Conservation (phyloP, 768 basidiomycete species). For the Tricholoma sp. region DNA sequence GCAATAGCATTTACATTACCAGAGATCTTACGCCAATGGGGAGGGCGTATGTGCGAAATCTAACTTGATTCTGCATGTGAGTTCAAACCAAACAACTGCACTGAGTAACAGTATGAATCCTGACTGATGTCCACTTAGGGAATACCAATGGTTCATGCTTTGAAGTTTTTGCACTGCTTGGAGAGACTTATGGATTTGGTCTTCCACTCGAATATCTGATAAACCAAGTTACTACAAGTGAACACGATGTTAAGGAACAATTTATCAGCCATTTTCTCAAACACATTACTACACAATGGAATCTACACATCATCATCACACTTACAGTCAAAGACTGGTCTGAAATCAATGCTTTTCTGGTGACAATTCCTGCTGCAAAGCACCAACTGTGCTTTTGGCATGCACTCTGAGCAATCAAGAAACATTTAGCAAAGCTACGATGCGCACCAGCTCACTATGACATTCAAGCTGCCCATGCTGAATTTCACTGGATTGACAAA, state of each 20-base stretch:
- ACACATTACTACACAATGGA: neutral
- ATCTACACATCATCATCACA: constrained; percentile 9
- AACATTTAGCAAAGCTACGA: neutral
- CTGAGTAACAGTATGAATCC: no score
- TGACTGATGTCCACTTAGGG: neutral
- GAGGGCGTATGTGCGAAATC: constrained; percentile 17
- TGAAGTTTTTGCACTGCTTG: neutral
- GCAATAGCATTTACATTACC: constrained; percentile 23
- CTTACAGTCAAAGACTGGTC: constrained; percentile 25
- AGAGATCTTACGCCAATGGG: constrained; percentile 16
- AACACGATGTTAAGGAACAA: neutral
- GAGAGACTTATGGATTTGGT: neutral
- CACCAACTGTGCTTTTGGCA: constrained; percentile 37
- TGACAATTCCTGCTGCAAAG: neutral
- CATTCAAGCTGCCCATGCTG: constrained; percentile 12
- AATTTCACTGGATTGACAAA: constrained; percentile 16
- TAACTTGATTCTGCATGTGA: constrained; percentile 12
- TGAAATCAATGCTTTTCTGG: constrained; percentile 27
- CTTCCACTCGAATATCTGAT: neutral
- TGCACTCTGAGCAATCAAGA: constrained; percentile 17
- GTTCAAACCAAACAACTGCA: no score
- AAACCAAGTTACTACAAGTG: neutral
- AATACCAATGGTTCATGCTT: neutral
- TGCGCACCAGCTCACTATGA: neutral
- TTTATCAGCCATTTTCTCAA: neutral